These are phyloP conservation scores for Volvariella volvacea DNA, from an alignment of 1,284 basidiomycete genomes.

Conservation along the genomic window DNA sequence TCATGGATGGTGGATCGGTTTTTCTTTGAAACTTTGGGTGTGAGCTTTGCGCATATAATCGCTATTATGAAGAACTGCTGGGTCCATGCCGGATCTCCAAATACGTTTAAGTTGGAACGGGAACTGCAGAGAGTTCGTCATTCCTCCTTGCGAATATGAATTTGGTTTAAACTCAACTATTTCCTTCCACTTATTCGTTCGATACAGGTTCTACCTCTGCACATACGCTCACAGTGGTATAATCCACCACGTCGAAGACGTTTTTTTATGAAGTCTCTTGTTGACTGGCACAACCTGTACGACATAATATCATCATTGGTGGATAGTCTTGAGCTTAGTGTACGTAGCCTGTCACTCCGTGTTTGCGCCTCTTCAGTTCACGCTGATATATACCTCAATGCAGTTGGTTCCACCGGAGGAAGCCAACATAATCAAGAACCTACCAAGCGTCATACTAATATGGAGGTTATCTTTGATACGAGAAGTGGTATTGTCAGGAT, in stretches of 20 bases:
- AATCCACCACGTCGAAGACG: conserved; percentile 65
- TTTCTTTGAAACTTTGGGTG: conserved; percentile 55
- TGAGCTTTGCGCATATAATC: conserved; percentile 40
- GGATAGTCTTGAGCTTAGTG: conserved; percentile 24
- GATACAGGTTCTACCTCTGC: conserved; percentile 48
- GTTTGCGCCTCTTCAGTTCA: conserved; percentile 3
- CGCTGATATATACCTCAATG: conserved; percentile 17
- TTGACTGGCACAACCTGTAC: conserved; percentile 60
- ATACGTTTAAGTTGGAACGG: conserved; percentile 44
- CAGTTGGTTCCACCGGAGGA: conserved; percentile 12
- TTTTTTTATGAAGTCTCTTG: conserved; percentile 51
- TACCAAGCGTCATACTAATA: conserved; percentile 42
- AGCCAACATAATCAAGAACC: conserved; percentile 27
- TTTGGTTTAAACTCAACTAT: no score
- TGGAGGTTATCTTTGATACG: conserved; percentile 56
- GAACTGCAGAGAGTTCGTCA: conserved; percentile 44
- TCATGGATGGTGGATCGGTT: conserved; percentile 60
- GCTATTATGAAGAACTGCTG: conserved; percentile 31
- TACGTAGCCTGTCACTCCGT: conserved; percentile 16
- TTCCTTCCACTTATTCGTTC: conserved; percentile 2
- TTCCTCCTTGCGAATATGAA: background rate
- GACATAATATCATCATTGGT: conserved; percentile 35
- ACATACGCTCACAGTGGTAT: conserved; percentile 54
- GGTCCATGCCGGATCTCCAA: conserved; percentile 23
- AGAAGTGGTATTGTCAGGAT: conserved; percentile 69